Evolutionary conservation across 2,329 filamentous ascomycete species (phyloP), one percentile per base, ranked within the genome.

Genomic region (Aotearoamyces nothofagi): DNA sequence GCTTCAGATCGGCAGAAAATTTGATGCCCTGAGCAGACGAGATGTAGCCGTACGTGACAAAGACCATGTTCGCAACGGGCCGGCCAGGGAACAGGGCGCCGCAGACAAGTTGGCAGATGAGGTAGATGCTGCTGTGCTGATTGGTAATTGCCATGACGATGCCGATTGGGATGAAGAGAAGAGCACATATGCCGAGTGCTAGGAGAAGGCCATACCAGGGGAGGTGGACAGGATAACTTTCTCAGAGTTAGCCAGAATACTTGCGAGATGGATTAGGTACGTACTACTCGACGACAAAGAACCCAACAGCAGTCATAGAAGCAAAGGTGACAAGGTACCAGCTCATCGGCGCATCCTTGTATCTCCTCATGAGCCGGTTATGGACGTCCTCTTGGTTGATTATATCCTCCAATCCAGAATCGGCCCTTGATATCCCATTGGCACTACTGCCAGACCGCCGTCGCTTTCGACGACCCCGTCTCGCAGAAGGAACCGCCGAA

Each of bases 121-220:
- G 65, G 49, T 87, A 90, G 39, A 87, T 81, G 50, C 76, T 82
- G 52, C 74, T 82, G 51, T 90, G 80, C 48, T 87, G 81, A 50
- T 90, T 92, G 7, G 83, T 92, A 40, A 92, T 82, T 10, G 82
- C 83, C 79, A 90, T 92, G 44, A 92, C 79, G 47, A 92, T 90
- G 35, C 83, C 83, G 38, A 90, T 87, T 8, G 83, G 83, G 34
- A 92, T 82, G 56, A 92, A 92, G 35, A 92, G 77, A 31, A 87
- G 53, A 12, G 75, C 72, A 35, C 81, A 83, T 30, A 92, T 82
- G 15, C 61, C 68, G 2, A 92, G 63, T 2, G 83, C 79, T 5
- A 92, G 63, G 10, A 92, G 59, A 3, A 92, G 61, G 4, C 83
- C 83, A 44, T 90, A 90, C 78, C 83, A 92, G 0, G 83, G 83